phyloP scores from a whole-genome alignment of 352 stramenopile species.

The Globisporangium orthogonon region DNA sequence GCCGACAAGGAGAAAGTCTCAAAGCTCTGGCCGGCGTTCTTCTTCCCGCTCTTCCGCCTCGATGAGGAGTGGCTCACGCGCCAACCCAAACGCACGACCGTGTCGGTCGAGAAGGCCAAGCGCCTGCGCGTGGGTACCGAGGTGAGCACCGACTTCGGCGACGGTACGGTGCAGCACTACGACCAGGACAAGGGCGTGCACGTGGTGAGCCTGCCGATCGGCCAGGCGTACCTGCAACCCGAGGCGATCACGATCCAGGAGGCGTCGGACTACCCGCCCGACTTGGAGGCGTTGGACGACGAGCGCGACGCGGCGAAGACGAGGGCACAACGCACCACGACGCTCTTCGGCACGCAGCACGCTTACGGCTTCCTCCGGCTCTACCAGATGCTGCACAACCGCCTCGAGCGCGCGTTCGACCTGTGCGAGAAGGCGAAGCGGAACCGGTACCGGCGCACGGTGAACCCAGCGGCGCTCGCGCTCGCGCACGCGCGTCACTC shows the following conservation, averaged over 20 bases:
- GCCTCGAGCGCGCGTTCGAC: slow-evolving; percentile 72
- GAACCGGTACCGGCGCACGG: slow-evolving; percentile 79
- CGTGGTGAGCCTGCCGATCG: slow-evolving; percentile 58
- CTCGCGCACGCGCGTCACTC: slow-evolving; percentile 69
- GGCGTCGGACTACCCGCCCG: slow-evolving; percentile 62
- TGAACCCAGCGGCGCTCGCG: slow-evolving; percentile 78
- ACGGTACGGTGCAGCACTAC: slow-evolving; percentile 77
- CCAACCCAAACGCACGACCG: slow-evolving; percentile 60
- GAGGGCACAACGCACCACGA: slow-evolving; percentile 32
- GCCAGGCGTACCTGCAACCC: slow-evolving; percentile 70
- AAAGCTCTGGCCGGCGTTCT: slow-evolving; percentile 81
- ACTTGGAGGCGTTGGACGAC: slow-evolving; percentile 58
- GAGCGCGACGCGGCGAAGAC: slow-evolving; percentile 36
- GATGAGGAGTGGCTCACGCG: slow-evolving; percentile 79
- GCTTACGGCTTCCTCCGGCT: slow-evolving; percentile 87
- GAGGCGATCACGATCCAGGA: slow-evolving; percentile 73
- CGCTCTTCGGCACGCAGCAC: slow-evolving; percentile 80
- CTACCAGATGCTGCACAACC: slow-evolving; percentile 86
- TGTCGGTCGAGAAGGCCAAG: slow-evolving; percentile 62
- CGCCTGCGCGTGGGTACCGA: slow-evolving; percentile 57
- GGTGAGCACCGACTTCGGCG: slow-evolving; percentile 74
- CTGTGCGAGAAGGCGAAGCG: slow-evolving; percentile 85
- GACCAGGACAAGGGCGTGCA: slow-evolving; percentile 54
- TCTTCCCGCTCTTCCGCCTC: slow-evolving; percentile 82
- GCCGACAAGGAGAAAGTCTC: slow-evolving; percentile 82